Evolutionary conservation across 2,329 filamentous ascomycete species (phyloP).

Genomic region (Akanthomyces dipterigenus): DNA sequence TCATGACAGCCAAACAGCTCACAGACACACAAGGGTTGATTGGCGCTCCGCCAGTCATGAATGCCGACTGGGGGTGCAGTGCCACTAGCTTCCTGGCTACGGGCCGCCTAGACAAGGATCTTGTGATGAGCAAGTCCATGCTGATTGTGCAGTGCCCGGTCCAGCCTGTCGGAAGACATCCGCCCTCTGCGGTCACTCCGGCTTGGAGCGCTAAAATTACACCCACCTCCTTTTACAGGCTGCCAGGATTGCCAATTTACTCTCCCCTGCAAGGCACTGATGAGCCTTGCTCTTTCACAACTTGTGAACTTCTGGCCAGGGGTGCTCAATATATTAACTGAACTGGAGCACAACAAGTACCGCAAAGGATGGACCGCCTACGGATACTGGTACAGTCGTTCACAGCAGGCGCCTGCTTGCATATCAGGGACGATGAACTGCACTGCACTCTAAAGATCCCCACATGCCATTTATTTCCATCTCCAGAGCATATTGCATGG

Average conservation of each 20-base stretch:
- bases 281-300: background rate
- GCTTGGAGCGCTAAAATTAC: background rate
- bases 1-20: background rate
- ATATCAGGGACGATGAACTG: background rate
- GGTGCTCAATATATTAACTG: background rate
- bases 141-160: background rate
- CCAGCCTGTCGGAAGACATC: constrained; percentile 10
- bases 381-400: too few species aligned
- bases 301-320: background rate
- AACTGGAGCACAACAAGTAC: background rate
- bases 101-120: constrained; percentile 1
- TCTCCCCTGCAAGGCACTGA: background rate
- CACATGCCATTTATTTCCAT: background rate
- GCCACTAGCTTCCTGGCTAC: background rate
- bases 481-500: background rate
- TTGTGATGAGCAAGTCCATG: background rate
- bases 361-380: background rate
- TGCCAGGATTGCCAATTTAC: background rate
- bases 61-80: background rate
- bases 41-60: background rate
- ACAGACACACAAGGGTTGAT: too few species aligned
- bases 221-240: background rate
- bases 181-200: constrained; percentile 1
- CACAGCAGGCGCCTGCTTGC: background rate
- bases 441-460: background rate